These are phyloP conservation scores for Geotrichum ghanense DNA, from an alignment of 805 yeast species.

Conservation along the genomic window DNA sequence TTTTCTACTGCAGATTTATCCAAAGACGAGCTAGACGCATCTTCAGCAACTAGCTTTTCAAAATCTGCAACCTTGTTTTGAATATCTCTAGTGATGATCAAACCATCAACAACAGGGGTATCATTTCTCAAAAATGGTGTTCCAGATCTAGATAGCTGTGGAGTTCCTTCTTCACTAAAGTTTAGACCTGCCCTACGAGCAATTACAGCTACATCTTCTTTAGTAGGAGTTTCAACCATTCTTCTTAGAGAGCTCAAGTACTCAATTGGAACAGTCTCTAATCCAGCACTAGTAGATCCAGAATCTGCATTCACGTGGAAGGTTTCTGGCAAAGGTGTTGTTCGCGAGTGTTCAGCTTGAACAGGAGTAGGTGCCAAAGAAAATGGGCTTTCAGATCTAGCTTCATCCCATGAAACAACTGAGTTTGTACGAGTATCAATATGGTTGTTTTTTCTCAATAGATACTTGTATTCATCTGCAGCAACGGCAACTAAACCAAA, in stretches of 20 bases:
- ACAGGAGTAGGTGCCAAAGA: not conserved
- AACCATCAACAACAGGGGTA: not conserved
- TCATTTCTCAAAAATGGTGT: too few species aligned
- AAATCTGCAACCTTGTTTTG: not conserved
- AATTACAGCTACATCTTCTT: slow-evolving; percentile 18
- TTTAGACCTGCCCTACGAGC: slow-evolving; percentile 17
- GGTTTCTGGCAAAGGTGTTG: not conserved
- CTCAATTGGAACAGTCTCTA: slow-evolving; percentile 19
- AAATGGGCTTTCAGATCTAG: not conserved
- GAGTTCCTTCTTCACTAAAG: not conserved
- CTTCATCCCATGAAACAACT: not conserved
- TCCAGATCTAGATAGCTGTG: not conserved
- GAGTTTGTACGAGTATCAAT: not conserved
- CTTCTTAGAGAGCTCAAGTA: slow-evolving; percentile 21
- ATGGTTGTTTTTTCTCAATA: slow-evolving; percentile 2
- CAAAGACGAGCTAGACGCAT: too few species aligned
- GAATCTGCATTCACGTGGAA: not conserved
- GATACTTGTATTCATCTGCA: slow-evolving; percentile 15
- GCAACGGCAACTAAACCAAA: slow-evolving; percentile 18
- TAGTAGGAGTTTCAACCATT: slow-evolving; percentile 23
- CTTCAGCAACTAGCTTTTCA: not conserved
- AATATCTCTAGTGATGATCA: not conserved
- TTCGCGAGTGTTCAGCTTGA: not conserved
- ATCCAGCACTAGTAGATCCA: not conserved
- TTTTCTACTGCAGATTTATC: too few species aligned